Evolutionary conservation across 768 basidiomycete genomes (phyloP), one percentile per base, ranked within the genome.

Genomic region (Lactifluus hygrophoroides): DNA sequence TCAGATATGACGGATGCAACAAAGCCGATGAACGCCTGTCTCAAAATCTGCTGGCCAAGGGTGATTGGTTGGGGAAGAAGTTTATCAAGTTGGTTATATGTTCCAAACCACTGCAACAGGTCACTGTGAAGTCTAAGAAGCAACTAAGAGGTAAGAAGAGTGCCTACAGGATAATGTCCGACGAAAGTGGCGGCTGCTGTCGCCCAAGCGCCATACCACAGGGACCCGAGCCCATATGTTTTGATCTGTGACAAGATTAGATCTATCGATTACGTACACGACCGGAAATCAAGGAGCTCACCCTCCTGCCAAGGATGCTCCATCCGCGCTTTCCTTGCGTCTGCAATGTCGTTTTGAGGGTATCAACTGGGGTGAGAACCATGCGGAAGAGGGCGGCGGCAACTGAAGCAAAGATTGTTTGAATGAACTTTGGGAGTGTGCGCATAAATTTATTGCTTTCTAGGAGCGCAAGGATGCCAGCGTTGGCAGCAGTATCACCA

Each of bases 401-500:
- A 42, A 89, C 55, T 2, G 83, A 84, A 0, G 88, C 90, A 63
- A 91, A 90, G 17, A 85, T 69, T 0, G 93, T 91, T 75, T 96
- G 86, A 67, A 89, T 67, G 25, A 79, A 72, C 1, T 74, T 63
- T 0, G 88, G 89, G 10, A 90, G 76, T 21, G 74, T 69, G 62
- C 72, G 81, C 74, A 90, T 79, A 65, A 84, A 86, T 0, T 81
- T 71, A 69, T 96, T 88, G 5, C 85, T 86, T 57, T 86, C 72
- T 25, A 97, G 76, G 2, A 97, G 77, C 1, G 92, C 93, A 21
- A 95, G 77, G 58, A 96, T 92, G 9, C 93, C 94, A 0, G 80
- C 90, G 68, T 97, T 96, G 21, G 94, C 91, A 1, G 92, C 92
- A 2, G 95, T 97, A 71, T 98, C 95, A 0, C 93, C 94, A 69